Percentiles rank a stretch among this genome's conserved stretches.
phyloP scores from a whole-genome alignment of 2,329 filamentous ascomycete species.

The Ophiostoma novo-ulmi region DNA sequence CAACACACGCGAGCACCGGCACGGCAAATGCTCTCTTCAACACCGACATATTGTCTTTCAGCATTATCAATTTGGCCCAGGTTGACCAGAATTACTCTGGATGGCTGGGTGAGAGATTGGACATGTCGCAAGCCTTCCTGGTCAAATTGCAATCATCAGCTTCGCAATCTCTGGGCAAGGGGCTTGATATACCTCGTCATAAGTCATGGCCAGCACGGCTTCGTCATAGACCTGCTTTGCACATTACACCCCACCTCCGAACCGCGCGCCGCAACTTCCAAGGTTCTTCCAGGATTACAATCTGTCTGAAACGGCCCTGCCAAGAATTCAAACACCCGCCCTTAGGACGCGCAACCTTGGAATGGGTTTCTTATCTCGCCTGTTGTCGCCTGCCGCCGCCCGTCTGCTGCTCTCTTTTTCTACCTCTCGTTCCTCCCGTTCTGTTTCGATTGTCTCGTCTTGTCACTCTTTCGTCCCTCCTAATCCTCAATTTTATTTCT shows the following conservation, averaged over 20 bases:
- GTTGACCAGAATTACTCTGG: background rate
- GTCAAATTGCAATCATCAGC: background rate
- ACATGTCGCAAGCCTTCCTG: background rate
- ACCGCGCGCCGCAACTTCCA: slow-evolving; percentile 14
- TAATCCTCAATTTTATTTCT: slow-evolving; percentile 25
- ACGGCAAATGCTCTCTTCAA: background rate
- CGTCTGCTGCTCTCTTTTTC: slow-evolving; percentile 16
- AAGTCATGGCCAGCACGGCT: background rate
- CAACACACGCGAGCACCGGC: background rate
- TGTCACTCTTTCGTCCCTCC: slow-evolving; percentile 2
- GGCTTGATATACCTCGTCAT: slow-evolving; percentile 3
- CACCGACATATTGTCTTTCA: background rate
- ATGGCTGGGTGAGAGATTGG: background rate
- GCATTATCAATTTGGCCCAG: background rate
- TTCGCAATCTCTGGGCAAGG: background rate
- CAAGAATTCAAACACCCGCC: slow-evolving; percentile 17
- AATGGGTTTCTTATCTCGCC: slow-evolving; percentile 13
- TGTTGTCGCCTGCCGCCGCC: background rate
- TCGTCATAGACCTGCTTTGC: background rate
- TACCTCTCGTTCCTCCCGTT: background rate
- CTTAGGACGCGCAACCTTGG: slow-evolving; percentile 17
- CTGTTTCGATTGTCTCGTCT: slow-evolving; percentile 14
- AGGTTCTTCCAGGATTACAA: slow-evolving; percentile 19
- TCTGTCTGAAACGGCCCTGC: slow-evolving; percentile 22
- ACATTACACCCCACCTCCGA: background rate